These are phyloP conservation scores for Saccharum spontaneum DNA, from an alignment of 176 grass and related monocot genomes.

Conservation along the genomic window DNA sequence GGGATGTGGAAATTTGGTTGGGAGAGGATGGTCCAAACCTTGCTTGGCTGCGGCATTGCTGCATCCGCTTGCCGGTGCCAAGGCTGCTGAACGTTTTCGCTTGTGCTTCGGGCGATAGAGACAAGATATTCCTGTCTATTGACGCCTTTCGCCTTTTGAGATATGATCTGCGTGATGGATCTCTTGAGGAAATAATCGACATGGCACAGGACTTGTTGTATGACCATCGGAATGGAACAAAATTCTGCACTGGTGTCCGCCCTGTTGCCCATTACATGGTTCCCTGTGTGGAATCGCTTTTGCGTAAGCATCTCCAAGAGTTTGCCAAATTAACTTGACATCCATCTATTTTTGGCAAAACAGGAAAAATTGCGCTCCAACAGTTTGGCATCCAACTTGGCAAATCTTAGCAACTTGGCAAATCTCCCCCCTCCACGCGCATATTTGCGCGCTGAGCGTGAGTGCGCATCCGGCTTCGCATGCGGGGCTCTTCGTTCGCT, in stretches of 20 bases:
- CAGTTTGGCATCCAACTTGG: too few species aligned
- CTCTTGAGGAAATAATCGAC: background rate
- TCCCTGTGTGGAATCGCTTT: too few species aligned
- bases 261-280: background rate
- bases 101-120: background rate
- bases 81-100: background rate
- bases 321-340: too few species aligned
- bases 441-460: too few species aligned
- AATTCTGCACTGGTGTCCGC: background rate
- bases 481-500: too few species aligned
- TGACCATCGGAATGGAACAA: background rate
- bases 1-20: background rate
- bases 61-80: background rate
- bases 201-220: background rate
- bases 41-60: background rate
- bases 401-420: too few species aligned
- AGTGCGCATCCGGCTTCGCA: too few species aligned
- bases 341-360: too few species aligned
- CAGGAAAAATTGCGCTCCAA: too few species aligned
- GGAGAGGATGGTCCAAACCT: background rate
- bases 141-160: background rate
- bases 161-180: background rate
- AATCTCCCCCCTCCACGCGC: too few species aligned
- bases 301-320: too few species aligned
- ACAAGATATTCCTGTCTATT: background rate